Evolutionary conservation across 768 basidiomycete genomes (phyloP).

Genomic region (Scleroderma bovista): DNA sequence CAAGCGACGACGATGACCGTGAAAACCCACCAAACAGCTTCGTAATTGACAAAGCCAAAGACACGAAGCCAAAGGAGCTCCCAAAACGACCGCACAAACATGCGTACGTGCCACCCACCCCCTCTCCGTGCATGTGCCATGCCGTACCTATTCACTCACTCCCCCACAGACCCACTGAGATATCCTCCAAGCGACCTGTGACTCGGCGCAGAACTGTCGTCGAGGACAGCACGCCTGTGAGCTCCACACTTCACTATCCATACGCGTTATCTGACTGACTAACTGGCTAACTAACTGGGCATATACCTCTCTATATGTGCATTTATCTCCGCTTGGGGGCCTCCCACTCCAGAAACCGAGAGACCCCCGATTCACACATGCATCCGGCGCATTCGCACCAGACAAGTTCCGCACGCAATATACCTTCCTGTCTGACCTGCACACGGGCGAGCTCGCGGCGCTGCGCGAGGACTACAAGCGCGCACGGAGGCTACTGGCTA

Average conservation of each 20-base stretch:
- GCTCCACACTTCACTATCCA: slow-evolving; percentile 18
- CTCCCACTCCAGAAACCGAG: slow-evolving; percentile 53
- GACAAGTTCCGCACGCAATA: slow-evolving; percentile 68
- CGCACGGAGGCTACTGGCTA: slow-evolving; percentile 57
- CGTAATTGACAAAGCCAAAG: slow-evolving; percentile 30
- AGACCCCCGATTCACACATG: slow-evolving; percentile 81
- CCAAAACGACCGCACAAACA: slow-evolving; percentile 73
- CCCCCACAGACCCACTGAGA: slow-evolving; percentile 60
- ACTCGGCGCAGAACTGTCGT: slow-evolving; percentile 65
- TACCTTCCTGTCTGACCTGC: slow-evolving; percentile 64
- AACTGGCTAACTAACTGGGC: no score
- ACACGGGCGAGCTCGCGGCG: slow-evolving; percentile 55
- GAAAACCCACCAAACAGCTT: no score
- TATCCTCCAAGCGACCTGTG: slow-evolving; percentile 82
- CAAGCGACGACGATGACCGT: slow-evolving; percentile 10
- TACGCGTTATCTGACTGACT: background rate
- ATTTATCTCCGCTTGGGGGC: background rate
- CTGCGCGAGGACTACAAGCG: slow-evolving; percentile 62
- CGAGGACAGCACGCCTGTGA: slow-evolving; percentile 58
- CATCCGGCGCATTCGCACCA: slow-evolving; percentile 62
- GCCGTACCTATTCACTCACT: background rate
- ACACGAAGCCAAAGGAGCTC: slow-evolving; percentile 42
- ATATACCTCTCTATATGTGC: no score
- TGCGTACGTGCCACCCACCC: slow-evolving; percentile 55
- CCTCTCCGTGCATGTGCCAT: background rate